Evolutionary conservation across 345 rosid species (phyloP).

Genomic region (Eucalyptus marginata): DNA sequence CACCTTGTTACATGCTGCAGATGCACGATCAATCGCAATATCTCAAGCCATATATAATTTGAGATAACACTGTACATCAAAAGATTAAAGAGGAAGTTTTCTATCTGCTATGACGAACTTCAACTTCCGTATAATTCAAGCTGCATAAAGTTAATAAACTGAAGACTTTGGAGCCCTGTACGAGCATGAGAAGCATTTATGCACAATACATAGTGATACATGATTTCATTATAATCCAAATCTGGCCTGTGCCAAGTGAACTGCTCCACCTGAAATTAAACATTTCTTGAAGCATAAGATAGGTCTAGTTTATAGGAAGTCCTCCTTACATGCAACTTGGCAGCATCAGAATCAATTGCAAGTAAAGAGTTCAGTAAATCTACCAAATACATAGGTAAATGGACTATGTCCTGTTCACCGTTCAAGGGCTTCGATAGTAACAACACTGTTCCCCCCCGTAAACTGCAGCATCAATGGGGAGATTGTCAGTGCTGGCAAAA

Average conservation of each 20-base stretch:
- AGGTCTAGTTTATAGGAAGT: not conserved
- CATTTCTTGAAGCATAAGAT: not conserved
- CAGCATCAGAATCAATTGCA: not conserved
- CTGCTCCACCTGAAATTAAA: not conserved
- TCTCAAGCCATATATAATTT: not conserved
- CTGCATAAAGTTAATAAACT: not conserved
- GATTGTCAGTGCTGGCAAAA: not conserved
- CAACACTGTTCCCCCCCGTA: conserved; percentile 5
- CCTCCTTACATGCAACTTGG: not conserved
- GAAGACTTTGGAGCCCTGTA: not conserved
- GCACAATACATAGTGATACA: not conserved
- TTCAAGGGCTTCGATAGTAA: conserved; percentile 2
- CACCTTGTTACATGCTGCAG: not conserved
- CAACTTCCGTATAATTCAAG: not conserved
- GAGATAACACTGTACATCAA: not conserved
- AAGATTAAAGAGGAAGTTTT: not conserved
- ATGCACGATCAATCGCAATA: not conserved
- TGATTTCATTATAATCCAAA: not conserved
- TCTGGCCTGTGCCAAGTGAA: not conserved
- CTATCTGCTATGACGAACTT: not conserved
- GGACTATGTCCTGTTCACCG: not conserved
- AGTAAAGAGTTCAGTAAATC: not conserved
- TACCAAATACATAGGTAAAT: not conserved
- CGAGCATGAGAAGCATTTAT: not conserved
- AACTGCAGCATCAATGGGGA: not conserved